These are phyloP conservation scores for Ceratocystis variospora DNA, from an alignment of 2,329 filamentous ascomycete genomes.

Conservation along the genomic window DNA sequence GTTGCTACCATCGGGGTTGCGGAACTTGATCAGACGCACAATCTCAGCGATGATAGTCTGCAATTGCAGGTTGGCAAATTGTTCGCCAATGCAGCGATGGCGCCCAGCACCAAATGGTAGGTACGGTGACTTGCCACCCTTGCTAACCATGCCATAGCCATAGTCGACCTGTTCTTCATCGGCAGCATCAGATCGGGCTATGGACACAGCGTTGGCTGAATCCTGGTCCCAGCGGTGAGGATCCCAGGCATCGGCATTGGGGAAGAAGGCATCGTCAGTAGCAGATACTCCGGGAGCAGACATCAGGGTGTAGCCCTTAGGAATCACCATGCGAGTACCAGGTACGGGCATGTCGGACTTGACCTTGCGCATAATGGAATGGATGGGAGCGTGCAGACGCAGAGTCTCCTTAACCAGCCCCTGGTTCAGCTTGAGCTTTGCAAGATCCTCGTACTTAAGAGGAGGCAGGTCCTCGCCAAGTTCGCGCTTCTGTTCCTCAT, in stretches of 20 bases:
- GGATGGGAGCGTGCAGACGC: slow-evolving; percentile 80
- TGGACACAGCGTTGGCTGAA: slow-evolving; percentile 39
- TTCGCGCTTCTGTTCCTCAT: slow-evolving; percentile 62
- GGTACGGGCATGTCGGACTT: slow-evolving; percentile 75
- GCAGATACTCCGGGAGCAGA: slow-evolving; percentile 74
- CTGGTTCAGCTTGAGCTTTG: slow-evolving; percentile 66
- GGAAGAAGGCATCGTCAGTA: slow-evolving; percentile 60
- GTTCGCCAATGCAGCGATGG: slow-evolving; percentile 91
- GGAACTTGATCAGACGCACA: slow-evolving; percentile 67
- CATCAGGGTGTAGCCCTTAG: slow-evolving; percentile 66
- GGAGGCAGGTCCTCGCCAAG: slow-evolving; percentile 63
- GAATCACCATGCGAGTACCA: slow-evolving; percentile 70
- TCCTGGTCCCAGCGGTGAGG: slow-evolving; percentile 77
- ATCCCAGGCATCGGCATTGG: slow-evolving; percentile 70
- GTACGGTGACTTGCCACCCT: slow-evolving; percentile 80
- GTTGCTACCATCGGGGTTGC: slow-evolving; percentile 57
- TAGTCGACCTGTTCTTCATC: slow-evolving; percentile 77
- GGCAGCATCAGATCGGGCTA: slow-evolving; percentile 34
- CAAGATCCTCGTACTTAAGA: slow-evolving; percentile 63
- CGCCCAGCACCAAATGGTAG: slow-evolving; percentile 86
- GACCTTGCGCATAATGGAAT: slow-evolving; percentile 87
- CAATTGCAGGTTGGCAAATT: slow-evolving; percentile 87
- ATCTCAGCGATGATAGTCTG: slow-evolving; percentile 69
- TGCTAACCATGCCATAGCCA: slow-evolving; percentile 83
- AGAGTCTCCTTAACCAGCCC: slow-evolving; percentile 86